Percentiles rank a stretch among this genome's conserved stretches.
These are phyloP conservation scores for Arthrobotrys sphaeroides DNA, from an alignment of 2,329 filamentous ascomycete species.

Conservation along the genomic window DNA sequence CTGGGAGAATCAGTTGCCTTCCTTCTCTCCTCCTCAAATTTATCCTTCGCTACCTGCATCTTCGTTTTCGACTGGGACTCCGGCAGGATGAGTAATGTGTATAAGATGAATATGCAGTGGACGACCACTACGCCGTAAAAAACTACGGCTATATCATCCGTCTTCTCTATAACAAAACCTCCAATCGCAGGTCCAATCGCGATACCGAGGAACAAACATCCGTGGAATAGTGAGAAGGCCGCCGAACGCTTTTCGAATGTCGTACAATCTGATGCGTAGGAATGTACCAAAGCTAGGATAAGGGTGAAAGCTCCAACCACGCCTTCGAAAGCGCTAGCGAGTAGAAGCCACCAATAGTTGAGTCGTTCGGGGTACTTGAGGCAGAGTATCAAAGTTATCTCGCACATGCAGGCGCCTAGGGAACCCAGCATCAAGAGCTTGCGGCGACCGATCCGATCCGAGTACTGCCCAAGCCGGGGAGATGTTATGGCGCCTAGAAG, in stretches of 20 bases:
- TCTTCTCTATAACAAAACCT: constrained; percentile 79
- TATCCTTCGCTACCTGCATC: constrained; percentile 75
- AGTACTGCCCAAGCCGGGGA: constrained; percentile 83
- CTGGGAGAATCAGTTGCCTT: constrained; percentile 59
- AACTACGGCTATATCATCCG: constrained; percentile 77
- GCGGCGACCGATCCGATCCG: constrained; percentile 85
- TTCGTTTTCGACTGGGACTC: constrained; percentile 82
- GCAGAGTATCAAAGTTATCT: constrained; percentile 80
- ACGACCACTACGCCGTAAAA: constrained; percentile 83
- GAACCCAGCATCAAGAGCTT: constrained; percentile 77
- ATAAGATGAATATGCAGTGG: constrained; percentile 76
- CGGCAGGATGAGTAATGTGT: constrained; percentile 76
- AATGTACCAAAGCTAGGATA: constrained; percentile 79
- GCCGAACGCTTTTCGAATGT: constrained; percentile 80
- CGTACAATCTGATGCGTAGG: constrained; percentile 90
- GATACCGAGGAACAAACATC: constrained; percentile 86
- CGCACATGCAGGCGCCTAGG: constrained; percentile 76
- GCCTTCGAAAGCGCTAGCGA: constrained; percentile 82
- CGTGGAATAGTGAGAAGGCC: constrained; percentile 88
- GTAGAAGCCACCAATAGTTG: constrained; percentile 79
- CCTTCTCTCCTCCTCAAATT: constrained; percentile 66
- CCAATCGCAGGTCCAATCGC: constrained; percentile 85
- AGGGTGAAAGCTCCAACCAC: constrained; percentile 88
- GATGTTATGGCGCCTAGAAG: constrained; percentile 73
- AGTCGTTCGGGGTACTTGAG: constrained; percentile 77